phyloP scores from a whole-genome alignment of 129 eudicot genomes.

The Flaveria linearis region DNA sequence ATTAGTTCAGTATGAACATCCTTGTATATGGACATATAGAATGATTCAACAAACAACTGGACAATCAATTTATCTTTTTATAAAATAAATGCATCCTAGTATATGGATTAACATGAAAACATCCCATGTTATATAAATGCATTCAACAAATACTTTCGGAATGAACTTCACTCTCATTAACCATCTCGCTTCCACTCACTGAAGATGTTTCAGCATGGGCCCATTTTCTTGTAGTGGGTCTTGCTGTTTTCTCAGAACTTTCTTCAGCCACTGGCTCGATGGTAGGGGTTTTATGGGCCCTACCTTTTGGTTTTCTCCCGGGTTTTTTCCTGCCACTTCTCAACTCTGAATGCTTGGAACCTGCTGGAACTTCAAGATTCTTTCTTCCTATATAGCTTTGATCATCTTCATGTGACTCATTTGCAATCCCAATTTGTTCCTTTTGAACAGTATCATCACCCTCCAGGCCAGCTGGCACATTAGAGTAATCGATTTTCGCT shows the following conservation, averaged over 20 bases:
- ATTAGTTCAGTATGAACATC: neutral
- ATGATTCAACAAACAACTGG: neutral
- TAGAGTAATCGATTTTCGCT: constrained; percentile 35
- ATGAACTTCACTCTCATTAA: constrained; percentile 58
- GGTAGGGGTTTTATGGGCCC: constrained; percentile 48
- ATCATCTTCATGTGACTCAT: constrained; percentile 30
- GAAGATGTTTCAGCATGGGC: constrained; percentile 48
- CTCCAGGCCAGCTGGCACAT: constrained; percentile 25
- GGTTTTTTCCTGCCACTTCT: constrained; percentile 40
- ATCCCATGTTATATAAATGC: neutral
- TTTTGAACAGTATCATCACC: constrained; percentile 26
- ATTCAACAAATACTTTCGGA: constrained; percentile 50
- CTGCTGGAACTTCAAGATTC: constrained; percentile 45
- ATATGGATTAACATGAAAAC: neutral
- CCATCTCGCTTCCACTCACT: constrained; percentile 53
- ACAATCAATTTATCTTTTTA: neutral
- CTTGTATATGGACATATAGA: neutral
- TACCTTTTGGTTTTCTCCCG: constrained; percentile 44
- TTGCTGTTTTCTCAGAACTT: constrained; percentile 39
- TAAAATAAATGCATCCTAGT: neutral
- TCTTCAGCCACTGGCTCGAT: constrained; percentile 69
- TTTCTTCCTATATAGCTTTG: constrained; percentile 44
- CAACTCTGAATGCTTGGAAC: constrained; percentile 57
- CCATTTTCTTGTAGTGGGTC: constrained; percentile 53
- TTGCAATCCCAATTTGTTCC: constrained; percentile 29